Evolutionary conservation across 228 moss, liverwort and hornwort genomes (phyloP), one percentile per base, ranked within the genome.

Genomic region (Sphagnum magellanicum): DNA sequence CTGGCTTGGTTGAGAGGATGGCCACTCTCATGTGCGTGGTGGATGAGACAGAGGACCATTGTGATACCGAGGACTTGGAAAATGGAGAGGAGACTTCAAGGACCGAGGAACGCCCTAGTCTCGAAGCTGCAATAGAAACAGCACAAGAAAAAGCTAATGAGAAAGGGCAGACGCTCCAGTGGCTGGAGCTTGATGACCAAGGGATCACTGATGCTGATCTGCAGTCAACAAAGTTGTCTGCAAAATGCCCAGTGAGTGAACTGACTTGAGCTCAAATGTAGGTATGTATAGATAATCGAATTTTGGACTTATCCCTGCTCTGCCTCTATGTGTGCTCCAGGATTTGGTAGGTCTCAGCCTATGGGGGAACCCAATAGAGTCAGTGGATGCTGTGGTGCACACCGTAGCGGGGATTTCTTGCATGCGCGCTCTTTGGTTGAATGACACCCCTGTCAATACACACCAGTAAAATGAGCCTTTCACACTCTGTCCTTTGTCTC

Each of bases 131-230:
- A 52, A 59, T 92, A 32, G 63, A 60, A 67, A 76, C 79, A 59
- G 83, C 85, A 5, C 70, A 79, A 49, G 63, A 68, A 62, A 83
- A 72, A 78, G 97, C 90, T 49, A 70, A 81, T 70, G 83, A 78
- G 72, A 72, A 67, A 49, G 83, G 82, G 48, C 77, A 79, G 12
- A 77, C 50, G 2, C 83, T 92, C 7, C 82, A 73, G 58, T 93
- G 97, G 97, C 85, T 98, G 75, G 97, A 98, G 69, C 88, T 98
- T 67, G 97, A 98, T 75, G 90, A 93, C 13, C 74, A 83, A 52
- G 74, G 75, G 58, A 81, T 98, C 4, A 65, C 68, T 4, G 93
- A 93, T 78, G 68, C 71, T 49, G 80, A 79, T 63, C 83, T 98
- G 32, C 73, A 63, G 13, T 76, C 63, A 49, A 68, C 87, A 8